These are phyloP conservation scores for Calonectria hongkongensis DNA, from an alignment of 2,329 filamentous ascomycete species.

Conservation along the genomic window DNA sequence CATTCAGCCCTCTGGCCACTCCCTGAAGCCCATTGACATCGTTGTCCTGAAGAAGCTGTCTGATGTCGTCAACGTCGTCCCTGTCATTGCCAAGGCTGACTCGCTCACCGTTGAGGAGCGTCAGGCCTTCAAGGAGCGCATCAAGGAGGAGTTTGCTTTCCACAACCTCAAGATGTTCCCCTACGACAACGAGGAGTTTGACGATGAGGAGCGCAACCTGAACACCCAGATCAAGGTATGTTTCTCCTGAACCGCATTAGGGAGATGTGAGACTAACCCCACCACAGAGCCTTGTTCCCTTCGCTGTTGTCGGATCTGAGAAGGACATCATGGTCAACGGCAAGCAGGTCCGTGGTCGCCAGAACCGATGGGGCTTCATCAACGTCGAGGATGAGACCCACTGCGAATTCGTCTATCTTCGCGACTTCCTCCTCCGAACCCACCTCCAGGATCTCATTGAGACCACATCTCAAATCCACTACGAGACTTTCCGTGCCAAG, in stretches of 20 bases:
- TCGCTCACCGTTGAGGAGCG: slow-evolving; percentile 97
- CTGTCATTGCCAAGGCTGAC: slow-evolving; percentile 98
- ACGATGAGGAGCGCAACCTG: slow-evolving; percentile 94
- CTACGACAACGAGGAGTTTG: slow-evolving; percentile 99
- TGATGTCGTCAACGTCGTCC: slow-evolving; percentile 99
- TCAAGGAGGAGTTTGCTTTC: slow-evolving; percentile 99
- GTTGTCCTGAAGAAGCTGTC: slow-evolving; percentile 99
- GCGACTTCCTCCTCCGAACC: slow-evolving; percentile 98
- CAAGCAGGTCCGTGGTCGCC: slow-evolving; percentile 96
- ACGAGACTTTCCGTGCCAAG: slow-evolving; percentile 99
- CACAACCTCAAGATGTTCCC: slow-evolving; percentile 99
- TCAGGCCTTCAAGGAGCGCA: slow-evolving; percentile 96
- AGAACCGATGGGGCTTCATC: slow-evolving; percentile 99
- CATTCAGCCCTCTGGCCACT: slow-evolving; percentile 98
- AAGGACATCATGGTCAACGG: slow-evolving; percentile 98
- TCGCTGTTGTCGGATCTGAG: slow-evolving; percentile 98
- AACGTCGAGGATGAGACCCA: slow-evolving; percentile 99
- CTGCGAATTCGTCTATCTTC: slow-evolving; percentile 99
- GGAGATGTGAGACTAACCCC: slow-evolving; percentile 58
- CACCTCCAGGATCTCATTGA: slow-evolving; percentile 99
- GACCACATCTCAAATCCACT: slow-evolving; percentile 99
- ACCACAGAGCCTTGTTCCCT: slow-evolving; percentile 89
- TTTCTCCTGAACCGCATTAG: slow-evolving; percentile 2
- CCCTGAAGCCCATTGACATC: slow-evolving; percentile 99
- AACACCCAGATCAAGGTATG: slow-evolving; percentile 97